Evolutionary conservation across 2,329 filamentous ascomycete species (phyloP), one percentile per base, ranked within the genome.

Genomic region (Thermochaetoides dissita): DNA sequence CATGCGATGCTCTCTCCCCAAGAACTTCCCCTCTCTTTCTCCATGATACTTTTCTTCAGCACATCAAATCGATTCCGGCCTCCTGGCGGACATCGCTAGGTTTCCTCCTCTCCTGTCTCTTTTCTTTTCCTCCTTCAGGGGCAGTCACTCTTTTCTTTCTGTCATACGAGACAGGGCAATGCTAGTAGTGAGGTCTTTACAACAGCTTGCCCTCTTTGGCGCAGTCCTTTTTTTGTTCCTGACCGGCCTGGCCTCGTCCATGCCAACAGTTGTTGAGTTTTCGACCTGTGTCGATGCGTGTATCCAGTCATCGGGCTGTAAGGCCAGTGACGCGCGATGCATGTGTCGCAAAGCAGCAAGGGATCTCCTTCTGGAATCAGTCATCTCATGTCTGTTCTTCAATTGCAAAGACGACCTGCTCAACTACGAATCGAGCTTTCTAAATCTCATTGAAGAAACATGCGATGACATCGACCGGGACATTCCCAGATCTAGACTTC

Each of bases 341-440:
- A 51, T 66, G 40, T 67, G 64, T 55, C 52, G 53, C 42, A 53
- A 54, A 12, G 58, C 59, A 12, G 10, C 9, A 6, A 45, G 44
- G 24, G 55, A 50, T 1, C 53, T 52, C 31, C 59, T 66, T 41
- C 57, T 67, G 6, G 55, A 59, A 10, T 55, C 59, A 34, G 56
- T 62, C 30, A 53, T 61, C 10, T 53, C 53, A n/a, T 66, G 64
- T 52, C 60, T 62, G 51, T 61, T 58, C 51, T 53, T 55, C 43
- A 56, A 55, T 46, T 67, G 64, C 53, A 44, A 54, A 10, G 42
- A 55, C 17, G 49, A 55, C 36, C 49, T 64, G 6, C 45, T 39
- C 37, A 33, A 43, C 30, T 57, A 56, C 38, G 55, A 57, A 28
- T 48, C 49, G 28, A 49, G 55, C 30, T 54, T 66, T 39, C 46